Evolutionary conservation across 2,329 filamentous ascomycete genomes (phyloP).

Genomic region (Ceratocystis albifundus): DNA sequence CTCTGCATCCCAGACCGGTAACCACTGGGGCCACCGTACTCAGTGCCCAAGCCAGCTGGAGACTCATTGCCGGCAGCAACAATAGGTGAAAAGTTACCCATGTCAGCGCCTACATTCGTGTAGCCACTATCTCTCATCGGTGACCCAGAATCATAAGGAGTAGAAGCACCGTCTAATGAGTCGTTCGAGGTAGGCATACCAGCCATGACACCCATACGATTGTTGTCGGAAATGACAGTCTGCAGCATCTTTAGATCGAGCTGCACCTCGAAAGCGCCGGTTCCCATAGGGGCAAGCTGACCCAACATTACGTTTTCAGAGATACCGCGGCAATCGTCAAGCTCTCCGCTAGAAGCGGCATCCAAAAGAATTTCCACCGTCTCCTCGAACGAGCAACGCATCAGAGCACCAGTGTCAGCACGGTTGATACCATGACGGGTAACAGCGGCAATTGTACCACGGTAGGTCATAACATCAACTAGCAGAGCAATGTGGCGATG

Average conservation of each 20-base stretch:
- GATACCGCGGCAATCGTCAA: constrained; percentile 95
- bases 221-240: constrained; percentile 87
- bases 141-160: constrained; percentile 83
- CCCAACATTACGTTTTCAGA: constrained; percentile 98
- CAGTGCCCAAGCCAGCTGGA: constrained; percentile 53
- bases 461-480: constrained; percentile 95
- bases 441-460: constrained; percentile 87
- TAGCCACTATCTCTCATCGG: constrained; percentile 64
- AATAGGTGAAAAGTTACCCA: constrained; percentile 65
- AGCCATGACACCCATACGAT: constrained; percentile 69
- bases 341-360: constrained; percentile 83
- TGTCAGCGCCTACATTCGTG: constrained; percentile 48
- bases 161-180: constrained; percentile 71
- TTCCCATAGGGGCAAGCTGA: constrained; percentile 93
- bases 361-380: constrained; percentile 97
- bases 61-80: constrained; percentile 61
- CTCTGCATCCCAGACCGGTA: constrained; percentile 44
- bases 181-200: constrained; percentile 66
- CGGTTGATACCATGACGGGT: constrained; percentile 98
- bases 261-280: constrained; percentile 87
- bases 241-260: constrained; percentile 93
- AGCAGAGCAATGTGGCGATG: constrained; percentile 91
- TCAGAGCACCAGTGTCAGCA: constrained; percentile 91
- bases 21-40: constrained; percentile 44
- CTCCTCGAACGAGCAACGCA: constrained; percentile 99